Percentiles rank a stretch among this genome's conserved stretches.
phyloP scores from a whole-genome alignment of 345 rosid genomes.

The Pistacia atlantica region DNA sequence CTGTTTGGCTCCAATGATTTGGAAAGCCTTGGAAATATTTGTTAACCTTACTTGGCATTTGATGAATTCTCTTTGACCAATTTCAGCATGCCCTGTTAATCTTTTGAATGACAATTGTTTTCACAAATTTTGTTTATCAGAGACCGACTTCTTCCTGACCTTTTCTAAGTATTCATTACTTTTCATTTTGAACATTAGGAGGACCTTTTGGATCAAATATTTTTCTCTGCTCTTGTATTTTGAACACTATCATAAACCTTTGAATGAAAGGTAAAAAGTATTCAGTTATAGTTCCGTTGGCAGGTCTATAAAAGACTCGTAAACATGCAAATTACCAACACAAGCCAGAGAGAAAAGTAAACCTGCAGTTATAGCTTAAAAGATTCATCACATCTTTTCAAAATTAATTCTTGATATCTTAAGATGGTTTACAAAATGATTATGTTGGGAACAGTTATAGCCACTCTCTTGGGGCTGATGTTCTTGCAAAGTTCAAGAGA shows the following conservation, averaged over 20 bases:
- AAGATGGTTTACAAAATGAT: constrained; percentile 5
- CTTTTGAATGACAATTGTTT: not conserved
- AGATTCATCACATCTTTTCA: not conserved
- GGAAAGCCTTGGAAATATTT: too few relatives aligned
- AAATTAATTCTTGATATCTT: not conserved
- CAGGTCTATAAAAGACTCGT: not conserved
- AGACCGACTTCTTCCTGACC: not conserved
- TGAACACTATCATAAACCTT: not conserved
- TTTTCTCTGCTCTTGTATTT: not conserved
- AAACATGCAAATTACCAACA: not conserved
- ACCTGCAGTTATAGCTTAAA: not conserved
- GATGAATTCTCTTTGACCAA: too few relatives aligned
- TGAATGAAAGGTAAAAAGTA: not conserved
- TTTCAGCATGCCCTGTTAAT: too few relatives aligned
- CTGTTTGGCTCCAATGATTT: too few relatives aligned
- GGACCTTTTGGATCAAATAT: not conserved
- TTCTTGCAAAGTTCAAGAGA: not conserved
- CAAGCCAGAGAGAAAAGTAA: not conserved
- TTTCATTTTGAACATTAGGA: too few relatives aligned
- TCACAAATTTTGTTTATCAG: not conserved
- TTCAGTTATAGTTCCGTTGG: too few relatives aligned
- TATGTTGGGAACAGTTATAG: not conserved
- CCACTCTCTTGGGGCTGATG: not conserved
- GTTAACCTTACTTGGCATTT: too few relatives aligned
- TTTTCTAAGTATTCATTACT: not conserved